phyloP scores from a whole-genome alignment of 2,329 filamentous ascomycete genomes.

The Penicillium janthinellum region DNA sequence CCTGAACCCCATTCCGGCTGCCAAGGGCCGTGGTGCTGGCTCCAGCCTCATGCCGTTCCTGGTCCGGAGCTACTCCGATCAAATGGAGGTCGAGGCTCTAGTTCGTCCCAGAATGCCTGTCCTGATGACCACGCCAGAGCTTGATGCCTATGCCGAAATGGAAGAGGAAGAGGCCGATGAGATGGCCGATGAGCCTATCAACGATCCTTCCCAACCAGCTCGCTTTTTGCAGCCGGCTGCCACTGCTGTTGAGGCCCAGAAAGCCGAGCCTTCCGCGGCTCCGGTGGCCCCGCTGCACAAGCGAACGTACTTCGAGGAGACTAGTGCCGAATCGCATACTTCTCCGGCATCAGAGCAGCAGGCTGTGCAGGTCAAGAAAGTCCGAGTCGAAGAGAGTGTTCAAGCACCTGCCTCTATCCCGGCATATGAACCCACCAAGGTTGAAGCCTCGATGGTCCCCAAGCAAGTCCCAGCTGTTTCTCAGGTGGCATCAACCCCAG shows the following conservation, averaged over 20 bases:
- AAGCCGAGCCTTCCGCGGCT: slow-evolving; percentile 7
- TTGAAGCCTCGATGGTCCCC: slow-evolving; percentile 13
- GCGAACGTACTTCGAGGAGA: slow-evolving; percentile 33
- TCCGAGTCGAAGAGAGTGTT: slow-evolving; percentile 31
- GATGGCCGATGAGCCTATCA: slow-evolving; percentile 14
- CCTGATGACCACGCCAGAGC: slow-evolving; percentile 34
- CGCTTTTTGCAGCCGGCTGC: slow-evolving; percentile 29
- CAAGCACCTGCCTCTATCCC: slow-evolving; percentile 6
- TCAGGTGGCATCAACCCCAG: slow-evolving; percentile 12
- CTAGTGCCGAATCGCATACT: slow-evolving; percentile 7
- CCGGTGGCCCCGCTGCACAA: slow-evolving; percentile 25
- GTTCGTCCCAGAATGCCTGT: slow-evolving; percentile 57
- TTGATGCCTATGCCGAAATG: slow-evolving; percentile 27
- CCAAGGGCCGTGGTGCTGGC: slow-evolving; percentile 62
- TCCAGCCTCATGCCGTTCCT: slow-evolving; percentile 81
- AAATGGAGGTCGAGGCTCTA: slow-evolving; percentile 71
- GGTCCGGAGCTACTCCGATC: slow-evolving; percentile 63
- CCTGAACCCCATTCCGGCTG: slow-evolving; percentile 71
- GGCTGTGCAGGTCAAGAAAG: slow-evolving; percentile 33
- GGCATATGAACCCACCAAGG: slow-evolving; percentile 13
- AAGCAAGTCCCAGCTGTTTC: slow-evolving; percentile 11
- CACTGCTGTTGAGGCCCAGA: slow-evolving; percentile 16
- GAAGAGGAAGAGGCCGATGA: slow-evolving; percentile 37
- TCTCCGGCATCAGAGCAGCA: slow-evolving; percentile 9
- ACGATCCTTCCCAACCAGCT: slow-evolving; percentile 18